Evolutionary conservation across 345 rosid species (phyloP), one percentile per base, ranked within the genome.

Genomic region (Gossypium stocksii): DNA sequence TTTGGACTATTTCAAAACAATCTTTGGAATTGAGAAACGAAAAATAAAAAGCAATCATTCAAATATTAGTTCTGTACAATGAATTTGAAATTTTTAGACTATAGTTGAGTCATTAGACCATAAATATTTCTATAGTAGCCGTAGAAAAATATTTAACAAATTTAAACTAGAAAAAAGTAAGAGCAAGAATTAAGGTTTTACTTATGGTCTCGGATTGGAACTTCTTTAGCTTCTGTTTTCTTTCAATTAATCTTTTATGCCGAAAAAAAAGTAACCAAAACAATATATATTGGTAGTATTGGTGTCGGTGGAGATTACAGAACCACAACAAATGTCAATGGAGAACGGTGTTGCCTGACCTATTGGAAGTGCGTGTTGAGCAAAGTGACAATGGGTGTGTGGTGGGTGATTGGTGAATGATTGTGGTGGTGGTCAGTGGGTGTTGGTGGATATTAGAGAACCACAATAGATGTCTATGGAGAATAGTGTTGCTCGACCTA

Each of bases 121-220:
- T n/a, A 11, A 44, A 38, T 11, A 44, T 66, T 20, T 41, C 8
- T 46, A 11, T 0, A 43, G 19, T 4, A 66, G 44, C 7, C 8
- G 15, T 9, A 38, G 25, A 12, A n/a, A 64, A n/a, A 41, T 41
- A n/a, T 64, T 9, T 41, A 45, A 63, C 13, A 34, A 16, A 29
- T 25, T 65, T 1, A 43, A 45, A 48, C 57, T 7, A 46, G 13
- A 20, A 3, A 4, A 53, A 4, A 9, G 34, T 16, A 59, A 48
- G n/a, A 73, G 17, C 5, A 9, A 46, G 25, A 60, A 27, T 49
- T 43, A 12, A 59, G 19, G 17, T 12, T 70, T 76, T 66, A 76
- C 80, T 22, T 52, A 66, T 70, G 19, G 84, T 61, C 57, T 79
- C 78, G 9, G 86, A 79, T 45, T 68, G 75, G 67, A 70, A 57